Percentiles rank a stretch among this genome's conserved stretches.
These are phyloP conservation scores for Gamarada debralockiae DNA, from an alignment of 495 filamentous ascomycete species.

Conservation along the genomic window DNA sequence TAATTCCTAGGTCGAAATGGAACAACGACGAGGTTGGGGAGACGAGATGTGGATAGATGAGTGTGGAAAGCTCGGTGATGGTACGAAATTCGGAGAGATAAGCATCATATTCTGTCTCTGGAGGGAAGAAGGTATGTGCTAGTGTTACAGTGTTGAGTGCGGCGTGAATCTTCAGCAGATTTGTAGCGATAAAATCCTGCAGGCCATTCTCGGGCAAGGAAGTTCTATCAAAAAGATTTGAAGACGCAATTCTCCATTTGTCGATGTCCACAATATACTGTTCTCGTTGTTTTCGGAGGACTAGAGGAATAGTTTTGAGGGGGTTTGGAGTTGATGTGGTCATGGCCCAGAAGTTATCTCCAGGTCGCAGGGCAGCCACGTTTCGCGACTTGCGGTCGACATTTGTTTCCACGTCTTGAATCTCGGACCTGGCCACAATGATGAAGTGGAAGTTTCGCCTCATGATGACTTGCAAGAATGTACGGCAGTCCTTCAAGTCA, in stretches of 20 bases:
- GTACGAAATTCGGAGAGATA: constrained; percentile 3
- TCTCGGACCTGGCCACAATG: background rate
- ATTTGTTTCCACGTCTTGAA: background rate
- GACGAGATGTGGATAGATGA: constrained; percentile 3
- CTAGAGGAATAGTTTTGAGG: background rate
- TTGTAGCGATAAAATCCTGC: background rate
- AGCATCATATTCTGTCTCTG: background rate
- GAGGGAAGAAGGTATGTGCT: background rate
- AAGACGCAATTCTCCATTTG: background rate
- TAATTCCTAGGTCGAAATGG: constrained; percentile 30
- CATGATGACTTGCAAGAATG: constrained; percentile 9
- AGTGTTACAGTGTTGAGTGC: background rate
- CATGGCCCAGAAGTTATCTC: background rate
- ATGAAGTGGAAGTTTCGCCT: constrained; percentile 17
- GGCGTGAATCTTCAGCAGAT: constrained; percentile 4
- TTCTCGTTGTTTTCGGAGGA: background rate
- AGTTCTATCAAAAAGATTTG: background rate
- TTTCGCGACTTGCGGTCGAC: background rate
- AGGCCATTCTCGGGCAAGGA: background rate
- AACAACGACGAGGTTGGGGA: constrained; percentile 11
- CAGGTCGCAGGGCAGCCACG: background rate
- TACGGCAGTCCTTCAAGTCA: background rate
- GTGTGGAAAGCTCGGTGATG: background rate
- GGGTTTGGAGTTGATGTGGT: background rate
- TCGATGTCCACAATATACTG: background rate